A percentile compares a stretch with the other conserved stretches of the same genome.
phyloP scores from a whole-genome alignment of 108 stramenopile species.

The Fragilariopsis cylindrus region DNA sequence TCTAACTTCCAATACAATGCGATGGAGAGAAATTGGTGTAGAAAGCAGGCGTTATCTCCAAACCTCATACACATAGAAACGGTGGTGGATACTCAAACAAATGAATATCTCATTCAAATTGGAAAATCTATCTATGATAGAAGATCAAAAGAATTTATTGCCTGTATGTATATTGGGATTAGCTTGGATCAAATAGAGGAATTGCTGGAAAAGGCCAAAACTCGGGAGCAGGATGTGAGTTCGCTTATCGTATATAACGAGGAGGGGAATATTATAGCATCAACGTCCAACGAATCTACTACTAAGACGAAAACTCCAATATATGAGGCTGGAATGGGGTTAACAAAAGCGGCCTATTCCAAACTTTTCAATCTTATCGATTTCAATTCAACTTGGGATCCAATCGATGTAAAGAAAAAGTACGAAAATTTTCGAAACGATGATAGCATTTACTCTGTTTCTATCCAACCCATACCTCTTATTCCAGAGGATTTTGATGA shows the following conservation, averaged over 20 bases:
- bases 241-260: conserved; percentile 29
- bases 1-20: conserved; percentile 43
- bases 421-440: conserved; percentile 21
- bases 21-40: conserved; percentile 56
- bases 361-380: conserved; percentile 26
- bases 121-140: conserved; percentile 46
- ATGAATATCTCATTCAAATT: conserved; percentile 30
- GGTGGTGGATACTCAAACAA: conserved; percentile 22
- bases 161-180: conserved; percentile 44
- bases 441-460: conserved; percentile 23
- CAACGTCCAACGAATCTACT: background rate
- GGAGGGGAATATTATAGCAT: conserved; percentile 9
- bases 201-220: conserved; percentile 21
- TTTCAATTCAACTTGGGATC: conserved; percentile 25
- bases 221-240: conserved; percentile 26
- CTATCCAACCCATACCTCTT: conserved; percentile 37
- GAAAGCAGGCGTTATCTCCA: conserved; percentile 44
- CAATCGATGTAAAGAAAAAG: conserved; percentile 18
- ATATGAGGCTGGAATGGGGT: conserved; percentile 14
- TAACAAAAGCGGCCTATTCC: conserved; percentile 16
- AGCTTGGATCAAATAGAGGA: conserved; percentile 21
- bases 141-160: conserved; percentile 40
- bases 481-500: conserved; percentile 40
- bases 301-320: background rate
- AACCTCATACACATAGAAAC: background rate